phyloP scores from a whole-genome alignment of 2,329 filamentous ascomycete genomes.

The Canariomyces notabilis region DNA sequence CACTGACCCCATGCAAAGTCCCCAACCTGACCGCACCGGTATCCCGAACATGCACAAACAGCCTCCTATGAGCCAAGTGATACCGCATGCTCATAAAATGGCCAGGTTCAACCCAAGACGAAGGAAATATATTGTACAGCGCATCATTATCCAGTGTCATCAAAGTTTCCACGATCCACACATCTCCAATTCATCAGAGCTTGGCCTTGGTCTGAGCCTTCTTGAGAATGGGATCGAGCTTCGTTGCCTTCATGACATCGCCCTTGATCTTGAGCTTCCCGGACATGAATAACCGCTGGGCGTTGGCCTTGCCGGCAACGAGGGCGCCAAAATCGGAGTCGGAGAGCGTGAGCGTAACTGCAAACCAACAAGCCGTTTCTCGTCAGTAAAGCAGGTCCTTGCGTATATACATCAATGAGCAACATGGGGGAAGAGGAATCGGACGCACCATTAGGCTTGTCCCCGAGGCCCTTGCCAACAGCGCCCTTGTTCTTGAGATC shows the following conservation, averaged over 20 bases:
- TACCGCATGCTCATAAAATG: no score
- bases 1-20: no score
- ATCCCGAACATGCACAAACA: no score
- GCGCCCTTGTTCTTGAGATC: slow-evolving; percentile 87
- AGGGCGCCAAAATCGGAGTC: slow-evolving; percentile 85
- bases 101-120: no score
- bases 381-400: not conserved
- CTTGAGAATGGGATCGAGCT: slow-evolving; percentile 88
- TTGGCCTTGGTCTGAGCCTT: slow-evolving; percentile 82
- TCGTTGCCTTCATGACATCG: slow-evolving; percentile 97
- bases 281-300: slow-evolving; percentile 94
- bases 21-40: no score
- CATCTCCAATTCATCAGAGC: slow-evolving; percentile 65
- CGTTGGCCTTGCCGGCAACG: slow-evolving; percentile 82
- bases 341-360: slow-evolving; percentile 79
- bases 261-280: slow-evolving; percentile 98
- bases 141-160: slow-evolving; percentile 8
- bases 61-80: no score
- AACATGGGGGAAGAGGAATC: not conserved
- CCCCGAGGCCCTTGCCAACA: slow-evolving; percentile 71
- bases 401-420: not conserved
- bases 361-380: not conserved
- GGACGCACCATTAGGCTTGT: slow-evolving; percentile 74
- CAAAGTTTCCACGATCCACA: not conserved
- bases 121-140: slow-evolving; percentile 7